Percentiles rank a stretch among this genome's conserved stretches.
Evolutionary conservation across 2,329 filamentous ascomycete genomes (phyloP).

Genomic region (Neoarthrinium moseri): DNA sequence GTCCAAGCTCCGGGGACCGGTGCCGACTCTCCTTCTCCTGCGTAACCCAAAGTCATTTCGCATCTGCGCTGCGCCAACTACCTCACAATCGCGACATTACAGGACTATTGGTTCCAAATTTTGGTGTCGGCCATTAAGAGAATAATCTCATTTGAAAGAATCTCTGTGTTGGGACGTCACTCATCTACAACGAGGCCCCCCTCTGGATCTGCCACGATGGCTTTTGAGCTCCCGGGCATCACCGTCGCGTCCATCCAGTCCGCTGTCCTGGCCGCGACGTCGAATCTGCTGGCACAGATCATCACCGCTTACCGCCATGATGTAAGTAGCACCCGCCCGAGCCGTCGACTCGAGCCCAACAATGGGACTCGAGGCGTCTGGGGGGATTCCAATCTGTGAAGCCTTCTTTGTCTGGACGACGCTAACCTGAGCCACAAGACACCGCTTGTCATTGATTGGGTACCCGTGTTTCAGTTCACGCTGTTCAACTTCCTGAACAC

Average conservation of each 20-base stretch:
- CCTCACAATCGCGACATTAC: too few species aligned
- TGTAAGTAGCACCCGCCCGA: slow-evolving; percentile 39
- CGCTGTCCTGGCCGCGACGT: slow-evolving; percentile 61
- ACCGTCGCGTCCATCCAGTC: slow-evolving; percentile 64
- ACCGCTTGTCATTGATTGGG: slow-evolving; percentile 61
- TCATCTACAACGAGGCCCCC: background rate
- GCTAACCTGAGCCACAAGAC: slow-evolving; percentile 37
- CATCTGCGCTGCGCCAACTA: too few species aligned
- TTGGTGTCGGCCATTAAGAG: too few species aligned
- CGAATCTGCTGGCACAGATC: slow-evolving; percentile 72
- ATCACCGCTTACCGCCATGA: slow-evolving; percentile 61
- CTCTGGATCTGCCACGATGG: slow-evolving; percentile 26
- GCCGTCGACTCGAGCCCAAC: slow-evolving; percentile 1
- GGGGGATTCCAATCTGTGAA: background rate
- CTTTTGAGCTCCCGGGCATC: slow-evolving; percentile 44
- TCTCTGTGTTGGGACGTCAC: too few species aligned
- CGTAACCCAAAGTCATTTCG: too few species aligned
- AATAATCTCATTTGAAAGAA: too few species aligned
- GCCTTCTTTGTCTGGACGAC: background rate
- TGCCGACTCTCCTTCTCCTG: too few species aligned
- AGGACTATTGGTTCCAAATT: too few species aligned
- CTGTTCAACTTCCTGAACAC: slow-evolving; percentile 71
- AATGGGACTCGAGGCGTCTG: background rate
- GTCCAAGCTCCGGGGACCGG: too few species aligned
- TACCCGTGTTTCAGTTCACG: slow-evolving; percentile 73